These are phyloP conservation scores for Tricholoma sp. DNA, from an alignment of 768 basidiomycete genomes.

Conservation along the genomic window DNA sequence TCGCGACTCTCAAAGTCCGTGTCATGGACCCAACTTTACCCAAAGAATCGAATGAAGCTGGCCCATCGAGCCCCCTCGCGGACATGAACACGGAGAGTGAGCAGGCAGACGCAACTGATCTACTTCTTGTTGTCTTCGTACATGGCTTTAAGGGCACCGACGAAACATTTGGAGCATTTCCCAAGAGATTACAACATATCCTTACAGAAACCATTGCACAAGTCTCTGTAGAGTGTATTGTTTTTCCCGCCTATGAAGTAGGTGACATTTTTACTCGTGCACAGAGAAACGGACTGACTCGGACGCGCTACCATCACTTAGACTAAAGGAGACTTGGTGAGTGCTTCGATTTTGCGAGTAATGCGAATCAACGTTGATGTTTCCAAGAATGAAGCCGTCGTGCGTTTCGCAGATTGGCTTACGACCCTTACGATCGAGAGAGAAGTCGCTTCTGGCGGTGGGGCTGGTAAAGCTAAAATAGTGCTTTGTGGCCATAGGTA, in stretches of 20 bases:
- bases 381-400: constrained; percentile 69
- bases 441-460: constrained; percentile 72
- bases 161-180: constrained; percentile 73
- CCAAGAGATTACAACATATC: constrained; percentile 72
- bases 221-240: constrained; percentile 60
- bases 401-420: constrained; percentile 89
- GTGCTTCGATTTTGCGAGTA: constrained; percentile 17
- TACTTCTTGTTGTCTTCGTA: constrained; percentile 69
- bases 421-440: constrained; percentile 82
- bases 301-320: constrained; percentile 20
- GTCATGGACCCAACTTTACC: background rate
- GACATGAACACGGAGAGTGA: background rate
- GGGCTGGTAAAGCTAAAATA: constrained; percentile 75
- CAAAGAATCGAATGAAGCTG: background rate
- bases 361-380: constrained; percentile 4
- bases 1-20: too few relatives aligned
- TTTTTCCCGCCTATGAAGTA: constrained; percentile 90
- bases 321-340: constrained; percentile 89
- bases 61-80: background rate
- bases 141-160: constrained; percentile 70
- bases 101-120: constrained; percentile 25
- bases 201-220: constrained; percentile 59
- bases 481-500: constrained; percentile 90
- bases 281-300: background rate
- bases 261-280: constrained; percentile 7